Percentiles rank a stretch among this genome's conserved stretches.
These are phyloP conservation scores for Fraxinus anomala DNA, from an alignment of 257 asterid species.

Conservation along the genomic window DNA sequence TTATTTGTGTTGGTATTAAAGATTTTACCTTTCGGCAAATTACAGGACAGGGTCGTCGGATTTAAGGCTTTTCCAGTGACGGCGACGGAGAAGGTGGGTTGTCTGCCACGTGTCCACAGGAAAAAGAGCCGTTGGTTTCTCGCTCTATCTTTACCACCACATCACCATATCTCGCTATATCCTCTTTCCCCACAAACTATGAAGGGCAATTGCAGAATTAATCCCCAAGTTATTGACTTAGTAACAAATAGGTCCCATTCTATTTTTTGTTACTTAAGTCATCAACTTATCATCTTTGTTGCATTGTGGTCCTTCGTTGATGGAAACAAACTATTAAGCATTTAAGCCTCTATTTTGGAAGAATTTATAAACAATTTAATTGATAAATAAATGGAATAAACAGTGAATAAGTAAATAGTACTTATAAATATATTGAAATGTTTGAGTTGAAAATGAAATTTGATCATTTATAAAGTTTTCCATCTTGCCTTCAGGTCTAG, in stretches of 20 bases:
- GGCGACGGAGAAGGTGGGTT: conserved; percentile 24
- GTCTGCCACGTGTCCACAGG: conserved; percentile 33
- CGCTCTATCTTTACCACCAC: conserved; percentile 34
- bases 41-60: neutral
- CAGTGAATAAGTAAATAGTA: too few species aligned
- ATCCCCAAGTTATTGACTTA: neutral
- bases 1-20: neutral
- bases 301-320: too few species aligned
- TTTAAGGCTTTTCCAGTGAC: neutral
- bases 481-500: too few species aligned
- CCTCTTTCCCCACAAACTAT: conserved; percentile 4
- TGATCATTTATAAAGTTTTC: too few species aligned
- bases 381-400: too few species aligned
- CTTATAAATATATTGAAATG: too few species aligned
- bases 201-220: neutral
- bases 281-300: neutral
- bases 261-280: neutral
- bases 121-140: conserved; percentile 26
- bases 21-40: neutral
- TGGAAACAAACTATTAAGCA: too few species aligned
- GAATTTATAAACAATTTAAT: too few species aligned
- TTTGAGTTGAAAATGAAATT: too few species aligned
- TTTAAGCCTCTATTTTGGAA: too few species aligned
- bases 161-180: conserved; percentile 36
- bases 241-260: neutral